Evolutionary conservation across 768 basidiomycete genomes (phyloP), one percentile per base, ranked within the genome.

Genomic region (Naganishia onofrii): DNA sequence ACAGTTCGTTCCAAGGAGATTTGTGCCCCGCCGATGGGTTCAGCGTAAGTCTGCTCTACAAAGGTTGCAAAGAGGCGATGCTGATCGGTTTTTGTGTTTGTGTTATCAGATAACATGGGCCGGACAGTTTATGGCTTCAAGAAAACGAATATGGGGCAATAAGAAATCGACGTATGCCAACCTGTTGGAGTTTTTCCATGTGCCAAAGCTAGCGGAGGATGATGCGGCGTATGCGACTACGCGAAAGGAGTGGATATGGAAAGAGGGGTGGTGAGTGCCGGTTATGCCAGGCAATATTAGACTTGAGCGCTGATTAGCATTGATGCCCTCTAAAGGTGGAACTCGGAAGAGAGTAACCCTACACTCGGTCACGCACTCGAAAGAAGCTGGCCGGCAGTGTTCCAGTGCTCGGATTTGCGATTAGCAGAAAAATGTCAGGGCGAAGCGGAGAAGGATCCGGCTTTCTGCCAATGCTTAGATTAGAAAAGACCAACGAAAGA

Each of bases 101-200:
- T n/a, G n/a, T n/a, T n/a, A n/a, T n/a, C 68, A 81, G 74, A 72
- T 79, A 10, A 72, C 79, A 13, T 81, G 77, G 74, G 75, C 79
- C 0, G 78, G 76, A 13, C 80, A 81, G 67, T 79, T 81, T 69
- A 38, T 77, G 34, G 80, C 75, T 34, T 79, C 77, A 0, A 70
- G 74, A 7, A 58, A 69, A 53, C 69, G 80, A 15, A 81, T 81
- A 34, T 31, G 75, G 26, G 67, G 67, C 3, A 79, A 77, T 70
- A 34, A 71, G 23, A 66, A 58, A 3, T 15, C 28, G n/a, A 74
- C 73, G 67, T 81, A 80, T 68, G 55, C 52, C 23, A 71, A 73
- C 34, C 46, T 80, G 26, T 51, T 64, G 26, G 64, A 68, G 21
- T 74, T 73, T 51, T 78, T 78, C 52, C 72, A 78, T 46, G 77